phyloP scores from a whole-genome alignment of 1,284 basidiomycete genomes.

The Termitomyces sp. region DNA sequence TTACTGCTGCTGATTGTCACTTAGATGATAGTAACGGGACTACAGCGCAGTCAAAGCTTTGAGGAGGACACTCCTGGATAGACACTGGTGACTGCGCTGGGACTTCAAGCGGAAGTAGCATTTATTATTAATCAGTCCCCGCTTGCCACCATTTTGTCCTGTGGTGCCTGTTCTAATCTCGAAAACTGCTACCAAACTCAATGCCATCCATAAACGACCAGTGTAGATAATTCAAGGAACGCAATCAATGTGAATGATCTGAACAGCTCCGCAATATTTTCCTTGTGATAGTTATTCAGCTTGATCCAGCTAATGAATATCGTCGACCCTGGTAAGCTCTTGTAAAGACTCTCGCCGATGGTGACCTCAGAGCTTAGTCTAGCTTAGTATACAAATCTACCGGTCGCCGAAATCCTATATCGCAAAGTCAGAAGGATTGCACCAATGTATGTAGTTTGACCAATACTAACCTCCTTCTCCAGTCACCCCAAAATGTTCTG shows the following conservation, averaged over 20 bases:
- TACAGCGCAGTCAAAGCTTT: not conserved
- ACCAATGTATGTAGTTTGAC: not conserved
- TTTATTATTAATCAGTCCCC: not conserved
- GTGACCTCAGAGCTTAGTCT: not conserved
- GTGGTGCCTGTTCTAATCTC: not conserved
- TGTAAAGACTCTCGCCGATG: not conserved
- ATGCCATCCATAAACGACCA: not conserved
- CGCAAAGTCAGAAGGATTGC: not conserved
- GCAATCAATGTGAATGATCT: not conserved
- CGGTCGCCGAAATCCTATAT: conserved; percentile 26
- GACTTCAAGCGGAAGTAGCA: not conserved
- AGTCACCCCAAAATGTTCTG: conserved; percentile 44
- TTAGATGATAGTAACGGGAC: not conserved
- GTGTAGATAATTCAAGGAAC: not conserved
- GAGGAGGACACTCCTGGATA: not conserved
- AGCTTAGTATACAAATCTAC: conserved; percentile 25
- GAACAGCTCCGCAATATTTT: not conserved
- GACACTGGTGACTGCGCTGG: too few relatives aligned
- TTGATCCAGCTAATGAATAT: not conserved
- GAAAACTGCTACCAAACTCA: not conserved
- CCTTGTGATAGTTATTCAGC: not conserved
- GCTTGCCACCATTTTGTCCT: not conserved
- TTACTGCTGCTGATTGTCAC: not conserved
- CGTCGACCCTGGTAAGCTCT: not conserved
- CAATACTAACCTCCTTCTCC: conserved; percentile 39